Conservation (phyloP, 495 filamentous ascomycete genomes). For the Geopyxis carbonaria region DNA sequence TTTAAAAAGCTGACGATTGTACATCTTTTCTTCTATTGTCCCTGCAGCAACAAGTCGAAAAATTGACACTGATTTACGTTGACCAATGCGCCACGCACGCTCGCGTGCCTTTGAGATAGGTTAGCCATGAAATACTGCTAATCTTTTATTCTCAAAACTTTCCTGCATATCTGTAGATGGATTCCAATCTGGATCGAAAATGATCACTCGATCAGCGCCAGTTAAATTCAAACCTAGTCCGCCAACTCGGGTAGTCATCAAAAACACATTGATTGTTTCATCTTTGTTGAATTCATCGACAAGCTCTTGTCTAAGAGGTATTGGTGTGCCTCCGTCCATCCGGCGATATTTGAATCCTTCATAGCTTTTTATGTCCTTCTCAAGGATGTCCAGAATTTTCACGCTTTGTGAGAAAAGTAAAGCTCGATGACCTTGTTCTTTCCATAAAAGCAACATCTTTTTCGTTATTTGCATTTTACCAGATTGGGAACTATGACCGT, state of each 20-base stretch:
- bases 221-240: constrained; percentile 88
- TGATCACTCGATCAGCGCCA: constrained; percentile 87
- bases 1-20: constrained; percentile 94
- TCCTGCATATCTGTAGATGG: constrained; percentile 65
- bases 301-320: constrained; percentile 62
- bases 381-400: constrained; percentile 85
- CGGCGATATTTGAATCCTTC: constrained; percentile 59
- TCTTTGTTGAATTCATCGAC: constrained; percentile 85
- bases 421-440: constrained; percentile 71
- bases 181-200: constrained; percentile 97
- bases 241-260: constrained; percentile 87
- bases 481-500: constrained; percentile 56
- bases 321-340: constrained; percentile 83
- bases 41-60: constrained; percentile 93
- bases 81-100: constrained; percentile 85
- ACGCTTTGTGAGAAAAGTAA: constrained; percentile 78
- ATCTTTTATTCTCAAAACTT: neutral
- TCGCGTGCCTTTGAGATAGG: constrained; percentile 54
- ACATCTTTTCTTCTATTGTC: constrained; percentile 97
- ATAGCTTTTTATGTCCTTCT: constrained; percentile 51
- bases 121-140: neutral
- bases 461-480: constrained; percentile 75
- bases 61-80: constrained; percentile 83
- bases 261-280: constrained; percentile 64
- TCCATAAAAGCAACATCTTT: constrained; percentile 64